Percentiles rank a stretch among this genome's conserved stretches.
phyloP scores from a whole-genome alignment of 139 green algal species.

The Chlorella sp. region DNA sequence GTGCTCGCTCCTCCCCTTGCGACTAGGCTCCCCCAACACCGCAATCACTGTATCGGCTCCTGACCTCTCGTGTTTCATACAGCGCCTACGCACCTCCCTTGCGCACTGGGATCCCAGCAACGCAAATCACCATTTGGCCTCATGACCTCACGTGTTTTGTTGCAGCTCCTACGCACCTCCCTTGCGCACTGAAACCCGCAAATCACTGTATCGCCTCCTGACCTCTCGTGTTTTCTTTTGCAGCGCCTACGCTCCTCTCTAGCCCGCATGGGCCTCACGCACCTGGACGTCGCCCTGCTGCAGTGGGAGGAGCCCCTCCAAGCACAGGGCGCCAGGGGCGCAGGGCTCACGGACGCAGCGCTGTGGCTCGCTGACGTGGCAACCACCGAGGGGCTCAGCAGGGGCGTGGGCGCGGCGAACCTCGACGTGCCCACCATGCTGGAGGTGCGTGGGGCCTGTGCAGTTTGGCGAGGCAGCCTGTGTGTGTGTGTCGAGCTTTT shows the following conservation, averaged over 20 bases:
- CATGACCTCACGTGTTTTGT: too few species aligned
- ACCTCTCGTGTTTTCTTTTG: too few species aligned
- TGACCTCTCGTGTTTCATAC: not conserved
- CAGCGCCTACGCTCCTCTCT: constrained; percentile 28
- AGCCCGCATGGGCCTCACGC: constrained; percentile 23
- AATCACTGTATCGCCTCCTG: too few species aligned
- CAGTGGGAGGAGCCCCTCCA: constrained; percentile 48
- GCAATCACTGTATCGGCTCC: too few species aligned
- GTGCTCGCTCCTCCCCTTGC: too few species aligned
- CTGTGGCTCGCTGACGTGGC: constrained; percentile 33
- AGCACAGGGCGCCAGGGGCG: not conserved
- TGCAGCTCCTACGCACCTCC: constrained; percentile 24
- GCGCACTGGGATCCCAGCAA: too few species aligned
- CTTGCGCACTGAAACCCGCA: too few species aligned
- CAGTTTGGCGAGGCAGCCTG: too few species aligned
- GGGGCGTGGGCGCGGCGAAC: constrained; percentile 64
- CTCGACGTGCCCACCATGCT: constrained; percentile 49
- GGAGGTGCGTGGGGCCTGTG: constrained; percentile 7
- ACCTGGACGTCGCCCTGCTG: constrained; percentile 47
- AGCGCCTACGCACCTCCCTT: constrained; percentile 28
- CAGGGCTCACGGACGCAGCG: constrained; percentile 1
- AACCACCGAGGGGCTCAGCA: constrained; percentile 40
- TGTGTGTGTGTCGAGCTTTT: too few species aligned
- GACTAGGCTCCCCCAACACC: too few species aligned
- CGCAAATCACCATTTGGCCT: too few species aligned